Conservation (phyloP, 2,329 filamentous ascomycete species). For the Fusarium tupiense region DNA sequence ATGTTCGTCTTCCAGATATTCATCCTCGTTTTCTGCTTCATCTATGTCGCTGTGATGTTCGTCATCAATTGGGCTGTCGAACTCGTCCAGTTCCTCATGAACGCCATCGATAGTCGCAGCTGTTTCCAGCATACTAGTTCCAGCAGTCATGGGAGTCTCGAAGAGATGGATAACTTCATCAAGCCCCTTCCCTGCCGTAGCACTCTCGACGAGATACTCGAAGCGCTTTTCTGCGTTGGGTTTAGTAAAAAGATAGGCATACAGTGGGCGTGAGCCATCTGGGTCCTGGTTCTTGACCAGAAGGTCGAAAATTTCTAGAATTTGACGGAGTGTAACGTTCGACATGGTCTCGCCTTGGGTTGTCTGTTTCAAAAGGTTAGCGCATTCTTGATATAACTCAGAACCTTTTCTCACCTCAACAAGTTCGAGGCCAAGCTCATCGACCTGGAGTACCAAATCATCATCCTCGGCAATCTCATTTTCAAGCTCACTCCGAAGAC, state of each 20-base stretch:
- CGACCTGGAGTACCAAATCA: slow-evolving; percentile 61
- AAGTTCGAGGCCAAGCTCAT: slow-evolving; percentile 64
- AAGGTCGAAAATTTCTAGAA: slow-evolving; percentile 56
- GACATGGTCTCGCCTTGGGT: slow-evolving; percentile 48
- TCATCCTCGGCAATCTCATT: slow-evolving; percentile 58
- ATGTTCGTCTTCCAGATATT: slow-evolving; percentile 34
- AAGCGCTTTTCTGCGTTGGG: slow-evolving; percentile 52
- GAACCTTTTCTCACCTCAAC: slow-evolving; percentile 54
- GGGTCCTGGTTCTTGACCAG: slow-evolving; percentile 57
- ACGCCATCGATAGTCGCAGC: slow-evolving; percentile 26
- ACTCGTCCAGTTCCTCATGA: slow-evolving; percentile 39
- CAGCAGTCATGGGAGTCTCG: slow-evolving; percentile 40
- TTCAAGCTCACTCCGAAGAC: slow-evolving; percentile 57
- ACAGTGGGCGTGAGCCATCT: slow-evolving; percentile 51
- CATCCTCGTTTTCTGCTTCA: slow-evolving; percentile 25
- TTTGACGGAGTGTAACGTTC: slow-evolving; percentile 52
- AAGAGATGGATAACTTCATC: slow-evolving; percentile 55
- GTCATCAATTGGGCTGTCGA: slow-evolving; percentile 40
- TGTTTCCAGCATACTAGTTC: slow-evolving; percentile 22
- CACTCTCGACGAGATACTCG: slow-evolving; percentile 54
- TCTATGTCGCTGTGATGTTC: slow-evolving; percentile 25
- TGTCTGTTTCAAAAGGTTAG: slow-evolving; percentile 49
- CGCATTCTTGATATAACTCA: neutral
- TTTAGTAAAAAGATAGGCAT: slow-evolving; percentile 55
- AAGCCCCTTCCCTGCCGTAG: slow-evolving; percentile 53